A percentile compares a stretch with the other conserved stretches of the same genome.
Evolutionary conservation across 345 rosid species (phyloP).

Genomic region (Salix udensis): DNA sequence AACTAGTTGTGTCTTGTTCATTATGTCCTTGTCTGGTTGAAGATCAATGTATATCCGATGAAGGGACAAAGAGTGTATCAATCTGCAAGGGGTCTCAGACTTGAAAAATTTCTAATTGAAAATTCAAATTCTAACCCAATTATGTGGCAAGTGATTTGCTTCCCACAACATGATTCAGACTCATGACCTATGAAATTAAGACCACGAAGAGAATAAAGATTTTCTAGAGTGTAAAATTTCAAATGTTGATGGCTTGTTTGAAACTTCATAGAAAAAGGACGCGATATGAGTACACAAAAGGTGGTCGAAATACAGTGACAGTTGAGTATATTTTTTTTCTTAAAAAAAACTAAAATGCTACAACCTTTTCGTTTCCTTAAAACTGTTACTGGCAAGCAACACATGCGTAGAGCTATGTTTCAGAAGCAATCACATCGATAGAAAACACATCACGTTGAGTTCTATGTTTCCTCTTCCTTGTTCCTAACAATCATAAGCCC

Average conservation of each 20-base stretch:
- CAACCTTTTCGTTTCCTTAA: too few species aligned
- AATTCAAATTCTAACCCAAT: not conserved
- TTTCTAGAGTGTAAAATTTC: too few species aligned
- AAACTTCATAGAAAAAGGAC: not conserved
- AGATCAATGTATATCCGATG: not conserved
- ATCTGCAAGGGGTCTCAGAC: not conserved
- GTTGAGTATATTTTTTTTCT: too few species aligned
- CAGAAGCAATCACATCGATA: too few species aligned
- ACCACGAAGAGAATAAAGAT: too few species aligned
- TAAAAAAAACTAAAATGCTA: too few species aligned
- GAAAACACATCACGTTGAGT: not conserved
- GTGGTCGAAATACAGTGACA: too few species aligned
- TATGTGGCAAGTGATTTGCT: not conserved
- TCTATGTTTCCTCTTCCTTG: not conserved
- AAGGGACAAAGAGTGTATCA: not conserved
- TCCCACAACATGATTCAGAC: not conserved
- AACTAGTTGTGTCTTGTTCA: not conserved
- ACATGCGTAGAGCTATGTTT: too few species aligned
- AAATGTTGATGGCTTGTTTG: not conserved
- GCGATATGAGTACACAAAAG: not conserved
- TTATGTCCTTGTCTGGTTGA: not conserved
- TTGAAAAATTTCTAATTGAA: not conserved
- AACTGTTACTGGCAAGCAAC: too few species aligned
- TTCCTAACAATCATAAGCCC: not conserved
- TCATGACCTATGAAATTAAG: not conserved